Conservation (phyloP, 2,329 filamentous ascomycete genomes). For the Falciphora oryzae region DNA sequence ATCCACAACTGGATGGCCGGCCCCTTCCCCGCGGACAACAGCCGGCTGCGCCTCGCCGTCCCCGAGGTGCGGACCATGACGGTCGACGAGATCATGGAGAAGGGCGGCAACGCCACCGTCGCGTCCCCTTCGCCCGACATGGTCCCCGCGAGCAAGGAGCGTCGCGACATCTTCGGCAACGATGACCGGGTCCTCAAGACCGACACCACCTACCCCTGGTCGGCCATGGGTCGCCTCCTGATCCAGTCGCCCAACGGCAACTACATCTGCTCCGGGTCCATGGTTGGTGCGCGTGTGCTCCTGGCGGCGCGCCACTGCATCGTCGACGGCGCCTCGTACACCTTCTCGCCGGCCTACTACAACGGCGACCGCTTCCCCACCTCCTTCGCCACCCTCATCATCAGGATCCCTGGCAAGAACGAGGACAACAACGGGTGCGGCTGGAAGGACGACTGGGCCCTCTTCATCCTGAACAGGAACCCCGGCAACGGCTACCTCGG, state of each 20-base stretch:
- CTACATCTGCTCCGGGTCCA: conserved; percentile 6
- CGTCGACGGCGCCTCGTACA: conserved; percentile 4
- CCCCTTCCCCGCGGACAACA: not conserved
- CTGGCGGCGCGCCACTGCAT: conserved; percentile 7
- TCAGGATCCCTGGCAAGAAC: not conserved
- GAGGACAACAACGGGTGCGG: not conserved
- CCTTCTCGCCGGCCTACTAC: conserved; percentile 8
- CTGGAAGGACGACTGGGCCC: conserved; percentile 9
- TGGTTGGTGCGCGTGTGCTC: conserved; percentile 2
- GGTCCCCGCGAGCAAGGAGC: too few species aligned
- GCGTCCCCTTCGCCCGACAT: not conserved
- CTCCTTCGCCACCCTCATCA: not conserved
- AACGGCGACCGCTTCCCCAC: conserved; percentile 7
- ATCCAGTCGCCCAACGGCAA: not conserved
- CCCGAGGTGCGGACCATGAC: not conserved
- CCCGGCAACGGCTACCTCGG: conserved; percentile 7
- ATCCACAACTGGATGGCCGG: not conserved
- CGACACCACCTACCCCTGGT: not conserved
- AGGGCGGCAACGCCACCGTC: not conserved
- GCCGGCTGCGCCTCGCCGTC: not conserved
- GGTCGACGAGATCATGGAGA: not conserved
- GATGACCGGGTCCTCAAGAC: conserved; percentile 6
- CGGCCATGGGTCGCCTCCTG: conserved; percentile 5
- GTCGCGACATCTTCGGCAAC: not conserved
- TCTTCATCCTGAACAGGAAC: conserved; percentile 3